These are phyloP conservation scores for Fennellomyces sp. DNA, from an alignment of 371 early-diverging fungal genomes.

Conservation along the genomic window DNA sequence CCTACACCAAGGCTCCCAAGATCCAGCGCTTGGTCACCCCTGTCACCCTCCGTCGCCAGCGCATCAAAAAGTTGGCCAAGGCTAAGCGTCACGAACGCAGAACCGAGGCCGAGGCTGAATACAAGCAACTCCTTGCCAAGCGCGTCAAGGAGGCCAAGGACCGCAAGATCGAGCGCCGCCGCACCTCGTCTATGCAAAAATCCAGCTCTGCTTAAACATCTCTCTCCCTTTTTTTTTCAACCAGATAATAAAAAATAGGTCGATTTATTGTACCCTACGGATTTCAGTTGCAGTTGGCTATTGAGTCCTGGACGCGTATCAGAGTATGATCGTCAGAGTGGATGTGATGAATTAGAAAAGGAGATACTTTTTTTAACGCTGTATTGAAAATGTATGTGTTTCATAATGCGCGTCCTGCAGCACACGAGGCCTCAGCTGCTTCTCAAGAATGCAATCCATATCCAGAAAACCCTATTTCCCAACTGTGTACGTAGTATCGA, in stretches of 20 bases:
- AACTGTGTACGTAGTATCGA: too few relatives aligned
- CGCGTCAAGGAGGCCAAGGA: slow-evolving; percentile 92
- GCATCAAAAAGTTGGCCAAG: slow-evolving; percentile 86
- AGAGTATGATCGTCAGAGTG: too few relatives aligned
- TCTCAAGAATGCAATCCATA: too few relatives aligned
- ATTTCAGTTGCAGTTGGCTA: too few relatives aligned
- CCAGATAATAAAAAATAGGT: background rate
- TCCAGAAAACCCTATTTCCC: too few relatives aligned
- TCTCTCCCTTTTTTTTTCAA: background rate
- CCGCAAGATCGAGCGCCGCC: slow-evolving; percentile 70
- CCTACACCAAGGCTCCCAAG: slow-evolving; percentile 93
- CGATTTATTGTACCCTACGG: too few relatives aligned
- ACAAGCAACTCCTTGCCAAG: slow-evolving; percentile 91
- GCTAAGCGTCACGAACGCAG: slow-evolving; percentile 76
- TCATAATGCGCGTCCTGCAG: too few relatives aligned
- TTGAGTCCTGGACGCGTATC: too few relatives aligned
- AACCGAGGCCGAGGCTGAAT: slow-evolving; percentile 89
- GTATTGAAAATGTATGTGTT: too few relatives aligned
- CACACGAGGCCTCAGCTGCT: too few relatives aligned
- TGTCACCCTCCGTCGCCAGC: slow-evolving; percentile 93
- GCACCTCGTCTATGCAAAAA: slow-evolving; percentile 70
- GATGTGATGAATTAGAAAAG: background rate
- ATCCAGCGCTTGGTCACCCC: slow-evolving; percentile 99
- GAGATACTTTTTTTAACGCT: slow-evolving; percentile 1
- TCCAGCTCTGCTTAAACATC: slow-evolving; percentile 47